Conservation (phyloP, 148 eudicot genomes). For the Chenopodium quinoa region DNA sequence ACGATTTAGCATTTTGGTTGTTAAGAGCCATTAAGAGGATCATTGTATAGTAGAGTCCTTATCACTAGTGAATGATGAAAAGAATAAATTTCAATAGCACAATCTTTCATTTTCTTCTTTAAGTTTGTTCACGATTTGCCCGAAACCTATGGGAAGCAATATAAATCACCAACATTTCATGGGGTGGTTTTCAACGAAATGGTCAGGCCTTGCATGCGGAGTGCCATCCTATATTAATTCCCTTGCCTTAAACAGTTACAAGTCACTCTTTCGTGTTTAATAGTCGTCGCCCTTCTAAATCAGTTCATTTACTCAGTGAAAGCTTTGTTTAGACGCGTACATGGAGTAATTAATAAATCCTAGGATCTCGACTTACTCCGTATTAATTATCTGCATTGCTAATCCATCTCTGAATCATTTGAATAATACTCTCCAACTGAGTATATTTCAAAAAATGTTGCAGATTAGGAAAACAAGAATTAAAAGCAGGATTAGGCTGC, state of each 20-base stretch:
- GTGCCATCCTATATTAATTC: background rate
- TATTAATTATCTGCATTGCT: slow-evolving; percentile 8
- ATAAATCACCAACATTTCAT: background rate
- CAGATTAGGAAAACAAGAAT: slow-evolving; percentile 21
- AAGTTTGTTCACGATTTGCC: background rate
- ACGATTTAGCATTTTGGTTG: slow-evolving; percentile 25
- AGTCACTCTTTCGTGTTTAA: slow-evolving; percentile 7
- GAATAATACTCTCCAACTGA: background rate
- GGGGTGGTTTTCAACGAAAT: background rate
- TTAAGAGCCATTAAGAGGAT: slow-evolving; percentile 12
- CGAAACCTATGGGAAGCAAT: slow-evolving; percentile 1
- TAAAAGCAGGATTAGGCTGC: slow-evolving; percentile 20
- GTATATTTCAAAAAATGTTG: background rate
- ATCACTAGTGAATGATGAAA: slow-evolving; percentile 19
- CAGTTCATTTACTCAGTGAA: background rate
- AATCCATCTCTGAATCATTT: slow-evolving; percentile 2
- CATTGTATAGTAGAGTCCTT: slow-evolving; percentile 20
- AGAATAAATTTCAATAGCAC: slow-evolving; percentile 6
- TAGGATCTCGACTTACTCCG: background rate
- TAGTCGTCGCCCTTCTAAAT: background rate
- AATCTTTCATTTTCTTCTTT: background rate
- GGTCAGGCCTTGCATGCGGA: background rate
- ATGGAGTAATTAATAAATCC: background rate
- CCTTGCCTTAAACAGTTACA: slow-evolving; percentile 4
- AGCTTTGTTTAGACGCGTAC: background rate